Base-by-base conservation (phyloP, 2,329 filamentous ascomycete genomes). In the Botrytis squamosa region DNA sequence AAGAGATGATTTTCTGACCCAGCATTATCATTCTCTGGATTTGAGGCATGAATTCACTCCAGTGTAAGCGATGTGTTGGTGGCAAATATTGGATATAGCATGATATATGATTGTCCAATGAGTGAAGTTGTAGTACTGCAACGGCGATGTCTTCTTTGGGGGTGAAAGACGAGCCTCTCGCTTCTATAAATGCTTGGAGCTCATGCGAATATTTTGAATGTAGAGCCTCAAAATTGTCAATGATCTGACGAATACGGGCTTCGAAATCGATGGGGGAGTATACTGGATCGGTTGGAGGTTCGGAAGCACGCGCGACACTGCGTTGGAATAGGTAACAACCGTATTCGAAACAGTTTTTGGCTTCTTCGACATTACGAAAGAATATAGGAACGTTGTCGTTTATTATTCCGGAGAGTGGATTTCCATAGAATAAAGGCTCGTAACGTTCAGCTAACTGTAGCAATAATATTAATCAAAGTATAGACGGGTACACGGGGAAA, bases 51-150 rank as follows among this genome's bases (percentile, higher is more conserved):
- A 49, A 63, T 38, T 49, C 20, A 9, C 63, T 29, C 55, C n/a
- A 49, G 14, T n/a, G 55, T 49, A 33, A 52, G 7, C 55, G 69
- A 29, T 36, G 22, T 12, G 16, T 36, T 63, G 46, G 59, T 29
- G 65, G 66, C 40, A 71, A 49, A 42, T 70, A 60, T 44, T 75
- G 70, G 36, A 72, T 10, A 60, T 74, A 52, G 18, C 74, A n/a
- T 49, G 68, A 46, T 62, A 74, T 60, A 62, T 67, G 20, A 9
- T 49, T 33, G 36, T 55, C 72, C 25, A 76, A 55, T 4, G 73
- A 42, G 59, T 76, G 74, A 8, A 76, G 72, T 42, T 71, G 67
- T 46, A 75, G 38, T 8, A 75, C 72, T 33, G 70, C 62, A 20
- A 40, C 40, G n/a, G 40, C 62, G n/a, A 65, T 22, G 12, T 46